phyloP scores from a whole-genome alignment of 2,329 filamentous ascomycete species.

The Balansia obtecta region DNA sequence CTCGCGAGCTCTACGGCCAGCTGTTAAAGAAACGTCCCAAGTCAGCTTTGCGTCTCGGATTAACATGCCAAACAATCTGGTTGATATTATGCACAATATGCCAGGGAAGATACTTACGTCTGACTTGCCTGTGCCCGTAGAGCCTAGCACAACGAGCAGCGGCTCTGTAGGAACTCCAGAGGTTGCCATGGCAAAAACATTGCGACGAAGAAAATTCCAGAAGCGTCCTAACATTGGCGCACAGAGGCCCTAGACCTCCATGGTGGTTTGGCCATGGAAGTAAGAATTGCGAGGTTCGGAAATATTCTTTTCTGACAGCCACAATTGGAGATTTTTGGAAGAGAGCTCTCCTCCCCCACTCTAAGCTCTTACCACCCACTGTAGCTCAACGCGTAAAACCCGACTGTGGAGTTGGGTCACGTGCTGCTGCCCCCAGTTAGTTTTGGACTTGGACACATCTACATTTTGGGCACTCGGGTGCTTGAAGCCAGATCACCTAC shows the following conservation, averaged over 20 bases:
- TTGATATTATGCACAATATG: neutral
- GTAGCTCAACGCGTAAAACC: neutral
- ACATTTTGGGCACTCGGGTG: constrained; percentile 13
- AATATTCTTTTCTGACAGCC: neutral
- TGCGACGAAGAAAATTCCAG: constrained; percentile 15
- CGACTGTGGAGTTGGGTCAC: constrained; percentile 15
- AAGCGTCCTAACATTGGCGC: constrained; percentile 16
- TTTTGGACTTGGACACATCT: constrained; percentile 32
- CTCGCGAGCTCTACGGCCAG: constrained; percentile 79
- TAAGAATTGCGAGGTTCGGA: too few relatives aligned
- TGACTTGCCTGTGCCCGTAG: constrained; percentile 88
- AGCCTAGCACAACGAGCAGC: constrained; percentile 71
- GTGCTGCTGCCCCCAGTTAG: constrained; percentile 21
- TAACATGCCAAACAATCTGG: neutral
- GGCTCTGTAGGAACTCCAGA: constrained; percentile 36
- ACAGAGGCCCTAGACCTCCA: constrained; percentile 5
- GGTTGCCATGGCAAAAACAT: constrained; percentile 28
- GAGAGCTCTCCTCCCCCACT: neutral
- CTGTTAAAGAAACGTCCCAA: constrained; percentile 30
- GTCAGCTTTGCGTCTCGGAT: neutral
- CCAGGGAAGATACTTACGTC: constrained; percentile 43
- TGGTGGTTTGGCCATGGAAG: neutral
- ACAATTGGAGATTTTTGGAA: neutral
- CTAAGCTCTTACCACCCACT: neutral
- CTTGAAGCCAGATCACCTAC: constrained; percentile 32